Evolutionary conservation across 2,329 filamentous ascomycete species (phyloP), one percentile per base, ranked within the genome.

Genomic region (Phialophora expanda): DNA sequence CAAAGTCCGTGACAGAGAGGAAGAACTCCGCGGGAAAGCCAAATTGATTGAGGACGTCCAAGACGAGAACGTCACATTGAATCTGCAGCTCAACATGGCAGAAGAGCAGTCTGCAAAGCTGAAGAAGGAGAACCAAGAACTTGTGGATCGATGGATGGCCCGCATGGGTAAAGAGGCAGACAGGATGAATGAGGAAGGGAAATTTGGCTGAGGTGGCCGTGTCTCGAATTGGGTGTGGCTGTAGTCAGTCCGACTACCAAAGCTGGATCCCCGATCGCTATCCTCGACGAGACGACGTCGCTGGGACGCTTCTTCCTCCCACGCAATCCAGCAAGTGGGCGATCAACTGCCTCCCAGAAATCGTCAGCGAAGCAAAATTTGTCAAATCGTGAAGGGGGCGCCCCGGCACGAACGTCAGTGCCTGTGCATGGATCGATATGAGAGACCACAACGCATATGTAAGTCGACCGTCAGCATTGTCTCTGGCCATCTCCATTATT

Each of bases 101-200:
- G 93, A 96, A 76, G 86, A 93, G 76, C 87, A 88, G 74, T 84
- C 86, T 30, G 87, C 89, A 75, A 89, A 87, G 77, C 81, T 96
- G 69, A 86, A 88, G 75, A 85, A 84, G 66, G 95, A 98, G 76
- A 98, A 98, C 75, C 89, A 91, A 75, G 91, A 97, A 71, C 83
- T 99, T 62, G 88, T 97, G 61, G 90, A 93, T 76, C 85, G 95
- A 62, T 98, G 93, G 92, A 93, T 98, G 90, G 88, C 87, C 75
- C 85, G 90, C 69, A 95, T 95, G 86, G 90, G 89, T 3, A 86
- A 89, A 75, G 93, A 97, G 80, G 94, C 91, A 11, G 91, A 95
- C 63, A 89, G 87, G 69, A 93, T 97, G 89, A 98, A 98, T 74
- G 76, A 84, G 58, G 78, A 81, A 64, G 81, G 81, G 44, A 81